phyloP scores from a whole-genome alignment of 164 flowering plant genomes.

The Vitis amurensis region DNA sequence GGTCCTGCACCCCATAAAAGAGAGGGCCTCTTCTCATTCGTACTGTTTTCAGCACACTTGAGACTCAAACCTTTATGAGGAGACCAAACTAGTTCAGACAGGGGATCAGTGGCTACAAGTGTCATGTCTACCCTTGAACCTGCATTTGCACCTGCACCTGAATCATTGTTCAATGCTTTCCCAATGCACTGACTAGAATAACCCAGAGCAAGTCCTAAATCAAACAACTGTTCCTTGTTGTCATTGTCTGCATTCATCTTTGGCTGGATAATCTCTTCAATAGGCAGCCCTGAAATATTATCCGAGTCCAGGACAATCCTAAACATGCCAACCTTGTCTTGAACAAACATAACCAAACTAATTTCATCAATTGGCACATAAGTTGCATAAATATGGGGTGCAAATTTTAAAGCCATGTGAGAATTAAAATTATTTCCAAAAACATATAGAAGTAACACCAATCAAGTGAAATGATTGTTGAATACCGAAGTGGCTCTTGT shows the following conservation, averaged over 20 bases:
- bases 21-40: slow-evolving; percentile 30
- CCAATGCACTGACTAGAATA: slow-evolving; percentile 21
- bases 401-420: background rate
- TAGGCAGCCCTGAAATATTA: slow-evolving; percentile 29
- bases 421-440: background rate
- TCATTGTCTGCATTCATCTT: slow-evolving; percentile 35
- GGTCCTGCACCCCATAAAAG: slow-evolving; percentile 34
- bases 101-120: slow-evolving; percentile 41
- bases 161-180: slow-evolving; percentile 21
- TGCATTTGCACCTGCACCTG: slow-evolving; percentile 97
- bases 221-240: slow-evolving; percentile 27
- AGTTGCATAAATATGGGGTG: background rate
- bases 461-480: too few relatives aligned
- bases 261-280: slow-evolving; percentile 14
- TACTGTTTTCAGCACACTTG: slow-evolving; percentile 53
- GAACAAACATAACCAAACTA: background rate
- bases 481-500: too few relatives aligned
- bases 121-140: slow-evolving; percentile 42
- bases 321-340: slow-evolving; percentile 6
- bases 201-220: slow-evolving; percentile 37
- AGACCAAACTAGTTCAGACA: slow-evolving; percentile 90
- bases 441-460: background rate
- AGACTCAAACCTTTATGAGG: slow-evolving; percentile 58
- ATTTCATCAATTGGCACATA: background rate
- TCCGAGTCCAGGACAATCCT: slow-evolving; percentile 14